Percentiles rank a stretch among this genome's conserved stretches.
Conservation (phyloP, 495 filamentous ascomycete genomes). For the Cercophora samala region DNA sequence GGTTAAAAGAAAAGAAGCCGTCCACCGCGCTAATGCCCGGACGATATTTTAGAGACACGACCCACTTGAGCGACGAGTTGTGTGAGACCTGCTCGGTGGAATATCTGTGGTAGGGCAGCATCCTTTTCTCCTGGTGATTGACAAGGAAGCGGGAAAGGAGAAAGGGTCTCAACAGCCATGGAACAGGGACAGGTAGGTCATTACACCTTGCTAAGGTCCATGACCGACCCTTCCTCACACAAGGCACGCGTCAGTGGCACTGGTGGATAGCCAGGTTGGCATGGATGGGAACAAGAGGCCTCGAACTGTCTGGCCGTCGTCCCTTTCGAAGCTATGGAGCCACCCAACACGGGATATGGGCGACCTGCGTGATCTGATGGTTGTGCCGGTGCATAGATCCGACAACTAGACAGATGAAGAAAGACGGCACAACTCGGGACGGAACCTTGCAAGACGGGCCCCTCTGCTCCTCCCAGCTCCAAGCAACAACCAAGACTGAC, state of each 20-base stretch:
- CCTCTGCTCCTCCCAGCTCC: background rate
- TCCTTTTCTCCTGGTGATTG: background rate
- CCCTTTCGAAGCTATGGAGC: background rate
- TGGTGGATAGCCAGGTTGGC: background rate
- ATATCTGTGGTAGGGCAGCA: slow-evolving; percentile 4
- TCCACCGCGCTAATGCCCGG: slow-evolving; percentile 20
- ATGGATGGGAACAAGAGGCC: background rate
- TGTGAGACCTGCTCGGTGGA: slow-evolving; percentile 17
- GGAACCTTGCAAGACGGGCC: background rate
- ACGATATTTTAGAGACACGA: slow-evolving; percentile 22
- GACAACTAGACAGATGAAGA: slow-evolving; percentile 1
- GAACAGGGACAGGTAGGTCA: background rate
- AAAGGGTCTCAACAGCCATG: background rate
- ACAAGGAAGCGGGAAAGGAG: background rate
- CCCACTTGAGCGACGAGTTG: slow-evolving; percentile 12
- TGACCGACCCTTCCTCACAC: background rate
- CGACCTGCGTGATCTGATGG: background rate
- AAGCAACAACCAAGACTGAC: background rate
- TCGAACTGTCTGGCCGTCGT: background rate
- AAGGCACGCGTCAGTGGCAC: slow-evolving; percentile 1
- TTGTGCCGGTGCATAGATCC: slow-evolving; percentile 3
- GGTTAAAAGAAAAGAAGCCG: slow-evolving; percentile 26
- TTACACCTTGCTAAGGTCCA: background rate
- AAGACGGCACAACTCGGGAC: background rate
- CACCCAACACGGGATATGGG: background rate